Percentiles rank a stretch among this genome's conserved stretches.
phyloP scores from a whole-genome alignment of 2,329 filamentous ascomycete genomes.

The Colletotrichum lentis region DNA sequence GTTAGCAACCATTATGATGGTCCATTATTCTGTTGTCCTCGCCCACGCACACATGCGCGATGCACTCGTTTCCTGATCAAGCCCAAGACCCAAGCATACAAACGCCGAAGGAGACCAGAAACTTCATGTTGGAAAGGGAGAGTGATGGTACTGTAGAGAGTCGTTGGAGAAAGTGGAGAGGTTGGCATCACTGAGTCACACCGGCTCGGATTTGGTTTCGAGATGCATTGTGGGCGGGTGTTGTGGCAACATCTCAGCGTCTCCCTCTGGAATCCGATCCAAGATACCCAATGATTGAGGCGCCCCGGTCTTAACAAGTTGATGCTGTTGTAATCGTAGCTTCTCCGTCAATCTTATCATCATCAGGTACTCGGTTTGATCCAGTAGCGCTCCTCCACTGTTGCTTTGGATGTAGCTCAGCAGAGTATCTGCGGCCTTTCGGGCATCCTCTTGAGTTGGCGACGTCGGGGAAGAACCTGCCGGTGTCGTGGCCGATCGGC shows the following conservation, averaged over 20 bases:
- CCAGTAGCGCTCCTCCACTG: constrained; percentile 70
- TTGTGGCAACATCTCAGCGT: constrained; percentile 55
- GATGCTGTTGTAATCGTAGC: constrained; percentile 71
- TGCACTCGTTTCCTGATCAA: constrained; percentile 6
- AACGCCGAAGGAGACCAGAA: constrained; percentile 16
- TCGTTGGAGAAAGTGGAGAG: background rate
- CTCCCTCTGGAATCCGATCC: constrained; percentile 66
- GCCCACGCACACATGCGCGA: constrained; percentile 5
- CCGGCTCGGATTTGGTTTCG: constrained; percentile 47
- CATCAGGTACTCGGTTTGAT: constrained; percentile 78
- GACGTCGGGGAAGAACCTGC: constrained; percentile 68
- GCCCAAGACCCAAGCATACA: constrained; percentile 19
- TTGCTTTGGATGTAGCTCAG: constrained; percentile 82
- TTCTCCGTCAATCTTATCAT: constrained; percentile 88
- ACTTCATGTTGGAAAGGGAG: background rate
- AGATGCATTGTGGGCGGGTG: constrained; percentile 34
- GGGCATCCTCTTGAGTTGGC: constrained; percentile 85
- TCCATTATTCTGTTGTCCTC: constrained; percentile 25
- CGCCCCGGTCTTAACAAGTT: constrained; percentile 44
- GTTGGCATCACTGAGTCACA: constrained; percentile 44
- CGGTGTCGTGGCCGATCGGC: constrained; percentile 48
- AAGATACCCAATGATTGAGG: constrained; percentile 56
- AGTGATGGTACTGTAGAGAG: constrained; percentile 1
- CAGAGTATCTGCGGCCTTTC: constrained; percentile 81
- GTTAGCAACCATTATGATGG: constrained; percentile 27